These are phyloP conservation scores for Bisporella sp. DNA, from an alignment of 2,329 filamentous ascomycete species.

Conservation along the genomic window DNA sequence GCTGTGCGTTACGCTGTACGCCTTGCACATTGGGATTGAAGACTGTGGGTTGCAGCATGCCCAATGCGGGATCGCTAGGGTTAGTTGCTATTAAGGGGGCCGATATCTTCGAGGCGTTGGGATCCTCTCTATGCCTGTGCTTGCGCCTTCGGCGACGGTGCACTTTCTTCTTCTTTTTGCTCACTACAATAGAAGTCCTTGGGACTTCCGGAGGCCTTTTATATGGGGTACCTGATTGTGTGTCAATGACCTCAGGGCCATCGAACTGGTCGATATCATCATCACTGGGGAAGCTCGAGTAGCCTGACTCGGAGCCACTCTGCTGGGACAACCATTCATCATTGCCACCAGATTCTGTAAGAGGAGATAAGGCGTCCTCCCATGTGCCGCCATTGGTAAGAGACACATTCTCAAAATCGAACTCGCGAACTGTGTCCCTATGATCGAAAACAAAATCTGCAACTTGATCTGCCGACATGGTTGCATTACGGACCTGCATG, in stretches of 20 bases:
- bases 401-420: slow-evolving; percentile 71
- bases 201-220: slow-evolving; percentile 4
- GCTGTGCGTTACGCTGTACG: slow-evolving; percentile 50
- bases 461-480: slow-evolving; percentile 66
- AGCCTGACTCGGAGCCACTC: slow-evolving; percentile 21
- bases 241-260: slow-evolving; percentile 18
- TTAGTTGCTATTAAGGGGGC: slow-evolving; percentile 18
- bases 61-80: slow-evolving; percentile 15
- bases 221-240: neutral
- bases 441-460: slow-evolving; percentile 62
- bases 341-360: slow-evolving; percentile 39
- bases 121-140: slow-evolving; percentile 25
- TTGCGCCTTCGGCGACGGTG: slow-evolving; percentile 25
- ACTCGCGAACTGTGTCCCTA: slow-evolving; percentile 61
- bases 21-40: slow-evolving; percentile 47
- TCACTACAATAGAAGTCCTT: slow-evolving; percentile 29
- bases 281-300: slow-evolving; percentile 16
- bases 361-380: slow-evolving; percentile 73
- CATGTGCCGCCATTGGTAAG: slow-evolving; percentile 64
- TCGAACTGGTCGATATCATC: slow-evolving; percentile 18
- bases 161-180: slow-evolving; percentile 38
- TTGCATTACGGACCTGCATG: slow-evolving; percentile 65
- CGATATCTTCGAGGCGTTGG: slow-evolving; percentile 11
- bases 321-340: slow-evolving; percentile 32
- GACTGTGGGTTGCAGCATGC: slow-evolving; percentile 46